Evolutionary conservation across 768 basidiomycete genomes (phyloP).

Genomic region (Boletellus emodensis): DNA sequence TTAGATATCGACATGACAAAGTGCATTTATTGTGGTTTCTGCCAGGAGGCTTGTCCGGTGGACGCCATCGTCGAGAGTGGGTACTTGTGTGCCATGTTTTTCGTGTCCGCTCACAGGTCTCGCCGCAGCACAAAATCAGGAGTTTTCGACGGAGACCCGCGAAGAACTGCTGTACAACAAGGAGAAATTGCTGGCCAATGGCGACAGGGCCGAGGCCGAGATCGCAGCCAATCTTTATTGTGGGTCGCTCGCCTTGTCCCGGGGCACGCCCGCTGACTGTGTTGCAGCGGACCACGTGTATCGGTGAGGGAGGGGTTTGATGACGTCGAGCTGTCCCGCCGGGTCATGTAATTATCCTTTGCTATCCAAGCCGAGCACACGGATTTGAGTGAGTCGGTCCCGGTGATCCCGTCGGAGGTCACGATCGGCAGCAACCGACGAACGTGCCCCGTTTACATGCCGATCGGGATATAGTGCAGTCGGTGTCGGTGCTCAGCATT

Average conservation of each 20-base stretch:
- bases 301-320: conserved; percentile 45
- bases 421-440: no score
- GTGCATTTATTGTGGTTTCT: conserved; percentile 99
- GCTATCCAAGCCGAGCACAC: no score
- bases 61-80: conserved; percentile 98
- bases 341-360: conserved; percentile 25
- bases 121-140: conserved; percentile 88
- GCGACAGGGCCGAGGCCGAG: conserved; percentile 95
- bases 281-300: conserved; percentile 80
- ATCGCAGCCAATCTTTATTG: conserved; percentile 91
- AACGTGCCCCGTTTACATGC: no score
- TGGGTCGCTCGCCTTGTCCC: conserved; percentile 32
- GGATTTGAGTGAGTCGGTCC: no score
- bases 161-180: conserved; percentile 99
- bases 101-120: conserved; percentile 1
- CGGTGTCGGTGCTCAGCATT: neutral
- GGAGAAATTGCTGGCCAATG: conserved; percentile 95
- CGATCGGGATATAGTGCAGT: neutral
- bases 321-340: conserved; percentile 7
- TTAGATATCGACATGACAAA: conserved; percentile 99
- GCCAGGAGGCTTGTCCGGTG: conserved; percentile 98
- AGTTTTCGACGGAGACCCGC: conserved; percentile 95
- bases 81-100: conserved; percentile 30
- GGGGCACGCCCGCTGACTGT: conserved; percentile 16
- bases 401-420: neutral